A percentile compares a stretch with the other conserved stretches of the same genome.
These are phyloP conservation scores for Coniochaeta prunicola DNA, from an alignment of 2,329 filamentous ascomycete genomes.

Conservation along the genomic window DNA sequence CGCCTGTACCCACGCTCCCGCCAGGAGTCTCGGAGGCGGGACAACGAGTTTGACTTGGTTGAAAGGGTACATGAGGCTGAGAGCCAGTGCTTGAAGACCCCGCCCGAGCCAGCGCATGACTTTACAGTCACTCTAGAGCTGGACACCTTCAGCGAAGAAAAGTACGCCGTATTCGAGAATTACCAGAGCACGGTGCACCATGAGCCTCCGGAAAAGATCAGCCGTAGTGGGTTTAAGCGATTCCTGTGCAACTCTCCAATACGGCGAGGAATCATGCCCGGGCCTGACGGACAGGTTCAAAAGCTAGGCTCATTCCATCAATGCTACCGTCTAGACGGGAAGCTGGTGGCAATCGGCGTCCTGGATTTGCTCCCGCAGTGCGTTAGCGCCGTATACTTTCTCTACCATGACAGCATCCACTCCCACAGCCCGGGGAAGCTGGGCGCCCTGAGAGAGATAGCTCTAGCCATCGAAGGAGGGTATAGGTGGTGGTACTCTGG, in stretches of 20 bases:
- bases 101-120: conserved; percentile 57
- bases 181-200: conserved; percentile 70
- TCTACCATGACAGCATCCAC: conserved; percentile 71
- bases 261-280: conserved; percentile 32
- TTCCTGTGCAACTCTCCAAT: conserved; percentile 72
- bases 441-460: conserved; percentile 65
- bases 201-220: conserved; percentile 54
- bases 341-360: conserved; percentile 68
- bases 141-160: conserved; percentile 67
- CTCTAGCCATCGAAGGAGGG: conserved; percentile 58
- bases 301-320: conserved; percentile 71
- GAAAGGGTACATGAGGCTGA: conserved; percentile 67
- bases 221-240: conserved; percentile 53
- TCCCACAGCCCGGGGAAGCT: conserved; percentile 67
- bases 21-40: conserved; percentile 54
- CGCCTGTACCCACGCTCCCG: conserved; percentile 60
- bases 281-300: conserved; percentile 42
- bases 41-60: conserved; percentile 60
- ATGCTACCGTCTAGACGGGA: conserved; percentile 71
- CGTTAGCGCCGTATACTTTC: conserved; percentile 76
- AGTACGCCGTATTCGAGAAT: conserved; percentile 64
- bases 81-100: conserved; percentile 40
- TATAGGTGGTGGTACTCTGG: conserved; percentile 76
- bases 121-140: conserved; percentile 65
- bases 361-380: conserved; percentile 69